These are phyloP conservation scores for Penicillium sp. DNA, from an alignment of 2,329 filamentous ascomycete species.

Conservation along the genomic window DNA sequence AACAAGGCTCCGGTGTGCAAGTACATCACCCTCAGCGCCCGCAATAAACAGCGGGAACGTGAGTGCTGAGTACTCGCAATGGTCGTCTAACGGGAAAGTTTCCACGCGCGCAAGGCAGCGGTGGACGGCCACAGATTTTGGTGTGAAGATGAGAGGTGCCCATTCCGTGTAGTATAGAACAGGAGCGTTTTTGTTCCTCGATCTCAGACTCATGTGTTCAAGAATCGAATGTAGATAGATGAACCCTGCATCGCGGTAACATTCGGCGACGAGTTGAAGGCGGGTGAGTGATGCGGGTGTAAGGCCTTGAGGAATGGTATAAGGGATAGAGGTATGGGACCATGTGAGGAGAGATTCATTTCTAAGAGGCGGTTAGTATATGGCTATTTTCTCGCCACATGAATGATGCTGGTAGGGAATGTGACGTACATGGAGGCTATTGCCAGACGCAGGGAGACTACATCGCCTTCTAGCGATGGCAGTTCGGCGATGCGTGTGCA, in stretches of 20 bases:
- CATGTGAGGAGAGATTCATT: constrained; percentile 34
- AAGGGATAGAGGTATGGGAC: constrained; percentile 28
- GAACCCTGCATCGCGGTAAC: constrained; percentile 39
- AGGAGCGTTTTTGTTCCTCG: neutral
- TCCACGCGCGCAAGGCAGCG: constrained; percentile 28
- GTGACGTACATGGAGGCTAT: constrained; percentile 31
- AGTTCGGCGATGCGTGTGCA: constrained; percentile 36
- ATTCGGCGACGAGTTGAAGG: constrained; percentile 38
- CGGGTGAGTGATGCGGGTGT: constrained; percentile 28
- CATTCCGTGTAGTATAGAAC: constrained; percentile 2
- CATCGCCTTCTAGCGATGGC: constrained; percentile 22
- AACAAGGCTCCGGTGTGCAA: constrained; percentile 26
- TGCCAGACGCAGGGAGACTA: constrained; percentile 24
- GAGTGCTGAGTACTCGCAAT: constrained; percentile 39
- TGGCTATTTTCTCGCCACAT: neutral
- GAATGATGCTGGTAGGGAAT: neutral
- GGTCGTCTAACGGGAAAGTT: constrained; percentile 29
- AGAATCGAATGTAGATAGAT: constrained; percentile 40
- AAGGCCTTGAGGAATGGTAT: constrained; percentile 34
- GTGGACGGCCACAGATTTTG: constrained; percentile 30
- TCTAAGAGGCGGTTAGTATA: constrained; percentile 18
- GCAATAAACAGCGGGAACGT: constrained; percentile 41
- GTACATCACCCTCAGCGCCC: constrained; percentile 31
- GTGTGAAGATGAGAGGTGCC: constrained; percentile 23
- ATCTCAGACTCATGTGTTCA: constrained; percentile 24